Percentiles rank a stretch among this genome's conserved stretches.
These are phyloP conservation scores for Sutorius eximius DNA, from an alignment of 1,284 basidiomycete species.

Conservation along the genomic window DNA sequence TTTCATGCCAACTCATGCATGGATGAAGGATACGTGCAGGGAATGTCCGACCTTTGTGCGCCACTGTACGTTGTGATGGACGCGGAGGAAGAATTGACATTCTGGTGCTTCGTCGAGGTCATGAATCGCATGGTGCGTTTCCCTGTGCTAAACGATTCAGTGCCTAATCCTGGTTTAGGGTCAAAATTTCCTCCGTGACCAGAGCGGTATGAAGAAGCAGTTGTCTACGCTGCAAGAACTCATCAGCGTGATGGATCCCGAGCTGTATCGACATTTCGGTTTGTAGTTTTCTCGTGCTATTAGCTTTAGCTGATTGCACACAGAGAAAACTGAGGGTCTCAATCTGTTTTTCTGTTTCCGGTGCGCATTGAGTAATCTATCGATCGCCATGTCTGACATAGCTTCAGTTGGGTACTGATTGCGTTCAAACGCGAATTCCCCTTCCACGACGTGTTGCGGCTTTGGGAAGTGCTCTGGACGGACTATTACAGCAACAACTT, in stretches of 20 bases:
- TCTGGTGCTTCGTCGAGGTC: conserved; percentile 93
- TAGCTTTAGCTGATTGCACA: neutral
- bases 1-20: conserved; percentile 25
- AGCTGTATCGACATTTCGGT: conserved; percentile 87
- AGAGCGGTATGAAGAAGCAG: conserved; percentile 97
- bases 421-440: conserved; percentile 95
- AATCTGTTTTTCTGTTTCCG: conserved; percentile 99
- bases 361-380: conserved; percentile 40
- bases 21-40: conserved; percentile 81
- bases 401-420: conserved; percentile 77
- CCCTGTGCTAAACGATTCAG: neutral
- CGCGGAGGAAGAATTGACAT: conserved; percentile 86
- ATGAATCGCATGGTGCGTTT: conserved; percentile 89
- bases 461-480: conserved; percentile 98
- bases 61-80: conserved; percentile 92
- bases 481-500: conserved; percentile 87
- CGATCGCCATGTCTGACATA: neutral
- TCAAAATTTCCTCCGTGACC: conserved; percentile 93
- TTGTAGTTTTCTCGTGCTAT: conserved; percentile 4
- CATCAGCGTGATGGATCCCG: conserved; percentile 91
- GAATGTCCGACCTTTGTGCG: conserved; percentile 96
- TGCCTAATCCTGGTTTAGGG: conserved; percentile 53
- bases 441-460: conserved; percentile 81
- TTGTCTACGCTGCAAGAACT: conserved; percentile 87
- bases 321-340: conserved; percentile 86